These are phyloP conservation scores for Triticum urartu DNA, from an alignment of 176 grass and related monocot species.

Conservation along the genomic window DNA sequence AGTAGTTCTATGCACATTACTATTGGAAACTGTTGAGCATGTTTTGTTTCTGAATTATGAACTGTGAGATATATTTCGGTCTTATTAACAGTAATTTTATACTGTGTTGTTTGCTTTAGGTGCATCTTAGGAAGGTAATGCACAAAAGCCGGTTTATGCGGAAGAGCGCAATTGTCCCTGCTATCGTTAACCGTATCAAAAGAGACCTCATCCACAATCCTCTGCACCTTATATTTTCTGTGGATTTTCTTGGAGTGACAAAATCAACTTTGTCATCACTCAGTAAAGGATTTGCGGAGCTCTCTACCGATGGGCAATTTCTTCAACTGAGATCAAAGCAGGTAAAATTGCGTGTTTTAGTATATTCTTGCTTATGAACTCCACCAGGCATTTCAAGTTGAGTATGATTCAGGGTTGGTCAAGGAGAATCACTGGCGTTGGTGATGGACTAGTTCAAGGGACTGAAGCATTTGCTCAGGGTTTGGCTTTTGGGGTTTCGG, in stretches of 20 bases:
- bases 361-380: constrained; percentile 29
- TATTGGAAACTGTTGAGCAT: not conserved
- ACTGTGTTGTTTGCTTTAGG: constrained; percentile 45
- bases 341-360: constrained; percentile 48
- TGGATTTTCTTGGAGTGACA: constrained; percentile 91
- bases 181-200: constrained; percentile 78
- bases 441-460: constrained; percentile 92
- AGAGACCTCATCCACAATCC: constrained; percentile 98
- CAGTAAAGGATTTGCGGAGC: constrained; percentile 98
- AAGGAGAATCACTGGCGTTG: constrained; percentile 85
- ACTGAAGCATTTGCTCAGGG: constrained; percentile 96
- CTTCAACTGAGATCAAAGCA: constrained; percentile 91
- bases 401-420: constrained; percentile 62
- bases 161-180: constrained; percentile 77
- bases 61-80: not conserved
- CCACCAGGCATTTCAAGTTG: constrained; percentile 16
- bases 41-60: constrained; percentile 13
- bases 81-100: constrained; percentile 11
- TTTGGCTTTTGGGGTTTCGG: constrained; percentile 94
- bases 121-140: constrained; percentile 90
- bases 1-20: not conserved
- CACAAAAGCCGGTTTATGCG: constrained; percentile 81
- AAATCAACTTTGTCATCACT: constrained; percentile 95
- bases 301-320: constrained; percentile 93
- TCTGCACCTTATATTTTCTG: constrained; percentile 92